A percentile compares a stretch with the other conserved stretches of the same genome.
These are phyloP conservation scores for Aureobasidium sp. DNA, from an alignment of 2,329 filamentous ascomycete species.

Conservation along the genomic window DNA sequence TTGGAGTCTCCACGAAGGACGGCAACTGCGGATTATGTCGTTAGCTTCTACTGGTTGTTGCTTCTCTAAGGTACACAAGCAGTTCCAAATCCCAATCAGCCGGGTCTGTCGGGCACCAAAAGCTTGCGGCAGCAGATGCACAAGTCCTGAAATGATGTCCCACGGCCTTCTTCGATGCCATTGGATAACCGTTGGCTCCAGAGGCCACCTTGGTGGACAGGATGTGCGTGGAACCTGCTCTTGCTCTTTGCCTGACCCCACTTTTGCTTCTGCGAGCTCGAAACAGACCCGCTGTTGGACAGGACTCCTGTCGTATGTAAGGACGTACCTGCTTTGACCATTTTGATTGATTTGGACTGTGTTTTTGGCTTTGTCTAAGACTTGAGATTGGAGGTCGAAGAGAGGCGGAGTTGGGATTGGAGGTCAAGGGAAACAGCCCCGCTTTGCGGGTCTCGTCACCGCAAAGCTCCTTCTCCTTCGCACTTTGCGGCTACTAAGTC, in stretches of 20 bases:
- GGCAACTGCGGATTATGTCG: slow-evolving; percentile 55
- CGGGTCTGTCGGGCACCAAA: background rate
- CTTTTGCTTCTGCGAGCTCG: background rate
- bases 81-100: background rate
- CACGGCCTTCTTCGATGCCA: background rate
- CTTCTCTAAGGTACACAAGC: background rate
- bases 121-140: background rate
- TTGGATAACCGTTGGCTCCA: background rate
- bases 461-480: background rate
- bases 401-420: background rate
- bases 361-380: background rate
- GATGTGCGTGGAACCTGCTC: slow-evolving; percentile 25
- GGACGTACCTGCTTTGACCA: slow-evolving; percentile 93
- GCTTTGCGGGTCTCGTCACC: background rate
- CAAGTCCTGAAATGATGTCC: background rate
- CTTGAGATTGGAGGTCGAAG: background rate
- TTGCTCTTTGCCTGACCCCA: slow-evolving; percentile 30
- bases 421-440: background rate
- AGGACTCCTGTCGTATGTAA: background rate
- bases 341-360: slow-evolving; percentile 56
- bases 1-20: slow-evolving; percentile 97
- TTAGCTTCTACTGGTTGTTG: background rate
- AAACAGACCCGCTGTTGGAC: background rate
- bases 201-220: slow-evolving; percentile 20
- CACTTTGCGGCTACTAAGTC: background rate